phyloP scores from a whole-genome alignment of 805 yeast genomes.

The Myxozyma neotropica region DNA sequence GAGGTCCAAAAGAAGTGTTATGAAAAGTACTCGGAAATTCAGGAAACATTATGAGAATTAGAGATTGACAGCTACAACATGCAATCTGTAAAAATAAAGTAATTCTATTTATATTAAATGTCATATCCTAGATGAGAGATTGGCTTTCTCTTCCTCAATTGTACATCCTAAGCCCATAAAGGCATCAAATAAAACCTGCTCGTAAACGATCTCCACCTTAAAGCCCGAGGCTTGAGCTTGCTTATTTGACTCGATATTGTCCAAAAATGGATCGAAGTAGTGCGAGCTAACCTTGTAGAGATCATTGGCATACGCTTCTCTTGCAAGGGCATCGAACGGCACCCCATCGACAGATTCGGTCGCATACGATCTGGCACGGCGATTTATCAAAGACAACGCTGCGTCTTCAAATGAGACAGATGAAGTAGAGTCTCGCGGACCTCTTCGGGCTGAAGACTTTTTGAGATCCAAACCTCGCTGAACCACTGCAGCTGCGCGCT shows the following conservation, averaged over 20 bases:
- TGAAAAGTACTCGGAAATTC: neutral
- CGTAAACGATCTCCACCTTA: constrained; percentile 66
- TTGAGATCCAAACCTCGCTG: constrained; percentile 55
- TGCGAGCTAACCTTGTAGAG: constrained; percentile 53
- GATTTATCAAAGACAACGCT: constrained; percentile 19
- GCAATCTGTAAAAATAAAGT: too few relatives aligned
- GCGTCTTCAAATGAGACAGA: constrained; percentile 35
- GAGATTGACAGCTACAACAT: too few relatives aligned
- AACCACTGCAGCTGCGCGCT: constrained; percentile 16
- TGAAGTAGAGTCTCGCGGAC: constrained; percentile 41
- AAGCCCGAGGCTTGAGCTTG: constrained; percentile 87
- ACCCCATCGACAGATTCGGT: constrained; percentile 43
- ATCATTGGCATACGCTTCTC: constrained; percentile 68
- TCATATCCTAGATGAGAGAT: neutral
- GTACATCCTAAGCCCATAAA: constrained; percentile 87
- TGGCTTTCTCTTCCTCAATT: constrained; percentile 49
- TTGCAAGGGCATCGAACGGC: constrained; percentile 94
- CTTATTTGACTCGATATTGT: constrained; percentile 55
- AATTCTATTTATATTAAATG: neutral
- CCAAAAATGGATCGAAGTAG: constrained; percentile 64
- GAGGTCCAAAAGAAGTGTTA: constrained; percentile 1
- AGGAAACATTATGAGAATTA: neutral
- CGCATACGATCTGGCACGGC: neutral
- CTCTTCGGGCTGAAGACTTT: constrained; percentile 65
- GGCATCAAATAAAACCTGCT: constrained; percentile 81